Percentiles rank a stretch among this genome's conserved stretches.
phyloP scores from a whole-genome alignment of 164 flowering plant genomes.

The Taxillus chinensis region DNA sequence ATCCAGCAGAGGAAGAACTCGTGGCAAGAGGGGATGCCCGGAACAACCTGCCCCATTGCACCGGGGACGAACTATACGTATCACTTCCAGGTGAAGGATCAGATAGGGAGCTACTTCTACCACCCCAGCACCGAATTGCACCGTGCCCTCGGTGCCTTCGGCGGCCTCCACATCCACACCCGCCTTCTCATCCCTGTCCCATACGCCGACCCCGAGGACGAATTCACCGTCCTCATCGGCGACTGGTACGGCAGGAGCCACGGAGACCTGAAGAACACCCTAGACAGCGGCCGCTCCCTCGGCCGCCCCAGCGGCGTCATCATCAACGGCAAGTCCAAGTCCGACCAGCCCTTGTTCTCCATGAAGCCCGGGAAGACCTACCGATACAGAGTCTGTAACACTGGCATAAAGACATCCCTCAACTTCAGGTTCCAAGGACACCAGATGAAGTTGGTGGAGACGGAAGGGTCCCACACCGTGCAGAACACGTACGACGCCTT shows the following conservation, averaged over 20 bases:
- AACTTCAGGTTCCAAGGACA: constrained; percentile 57
- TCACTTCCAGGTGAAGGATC: constrained; percentile 56
- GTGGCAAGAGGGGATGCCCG: constrained; percentile 54
- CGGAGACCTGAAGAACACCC: constrained; percentile 13
- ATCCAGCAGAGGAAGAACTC: constrained; percentile 63
- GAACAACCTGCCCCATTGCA: constrained; percentile 56
- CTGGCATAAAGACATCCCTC: constrained; percentile 34
- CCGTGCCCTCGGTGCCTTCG: constrained; percentile 49
- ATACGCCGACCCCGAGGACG: constrained; percentile 41
- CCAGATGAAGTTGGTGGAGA: constrained; percentile 42
- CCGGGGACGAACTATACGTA: constrained; percentile 56
- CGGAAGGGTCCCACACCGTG: constrained; percentile 52
- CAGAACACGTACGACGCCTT: constrained; percentile 46
- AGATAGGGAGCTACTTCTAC: constrained; percentile 54
- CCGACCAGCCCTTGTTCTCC: constrained; percentile 29
- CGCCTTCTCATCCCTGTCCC: constrained; percentile 51
- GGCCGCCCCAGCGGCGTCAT: constrained; percentile 39
- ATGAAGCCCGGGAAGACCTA: constrained; percentile 49
- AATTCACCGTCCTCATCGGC: constrained; percentile 36
- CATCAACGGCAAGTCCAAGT: constrained; percentile 33
- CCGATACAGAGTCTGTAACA: constrained; percentile 51
- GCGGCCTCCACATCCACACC: constrained; percentile 44
- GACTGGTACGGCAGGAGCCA: constrained; percentile 51
- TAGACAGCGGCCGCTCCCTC: constrained; percentile 30
- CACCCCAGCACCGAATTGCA: constrained; percentile 44